Base-by-base conservation (phyloP, 768 basidiomycete species). In the Dendrothele bispora region DNA sequence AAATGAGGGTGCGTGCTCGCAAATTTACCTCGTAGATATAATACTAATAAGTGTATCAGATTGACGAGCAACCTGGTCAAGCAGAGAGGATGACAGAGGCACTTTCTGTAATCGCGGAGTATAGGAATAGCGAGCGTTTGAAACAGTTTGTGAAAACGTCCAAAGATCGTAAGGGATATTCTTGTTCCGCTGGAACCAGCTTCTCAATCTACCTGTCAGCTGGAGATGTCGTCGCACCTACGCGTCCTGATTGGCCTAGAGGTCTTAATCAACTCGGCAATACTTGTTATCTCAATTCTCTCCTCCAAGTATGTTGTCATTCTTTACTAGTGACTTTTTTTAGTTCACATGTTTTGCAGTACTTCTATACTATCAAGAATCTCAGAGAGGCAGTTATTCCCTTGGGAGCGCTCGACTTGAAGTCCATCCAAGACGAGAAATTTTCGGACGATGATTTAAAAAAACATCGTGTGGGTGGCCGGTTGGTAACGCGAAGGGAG, bases 281-380 rank as follows among this genome's bases (percentile, higher is more conserved):
- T 56, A 93, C 91, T 0, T 92, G 91, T 58, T 92, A 91, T 58
- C 71, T 90, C 39, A 93, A 91, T 60, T 92, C 87, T 29, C 70
- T 88, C 46, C 69, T 88, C 15, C 88, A 84, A 72, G 88, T 82
- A 57, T 25, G 61, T 53, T 18, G 10, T 35, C 49, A 29, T 36
- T 10, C 24, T 39, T 34, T 27, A 32, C 34, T 40, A n/a, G 32
- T 42, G 18, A 21, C 26, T n/a, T 20, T 32, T 17, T 38, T 32
- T 21, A 15, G 37, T 20, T 40, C 10, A 12, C 14, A 21, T 46
- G 7, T 40, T 42, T 8, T 21, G n/a, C 61, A 95, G 87, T 97
- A 95, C 63, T 95, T 97, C 63, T 95, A 93, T 63, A 95, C 93
- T n/a, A 92, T 97, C 65, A 88, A 82, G 60, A 90, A 94, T 28